These are phyloP conservation scores for Coprinellus micaceus DNA, from an alignment of 768 basidiomycete species.

Conservation along the genomic window DNA sequence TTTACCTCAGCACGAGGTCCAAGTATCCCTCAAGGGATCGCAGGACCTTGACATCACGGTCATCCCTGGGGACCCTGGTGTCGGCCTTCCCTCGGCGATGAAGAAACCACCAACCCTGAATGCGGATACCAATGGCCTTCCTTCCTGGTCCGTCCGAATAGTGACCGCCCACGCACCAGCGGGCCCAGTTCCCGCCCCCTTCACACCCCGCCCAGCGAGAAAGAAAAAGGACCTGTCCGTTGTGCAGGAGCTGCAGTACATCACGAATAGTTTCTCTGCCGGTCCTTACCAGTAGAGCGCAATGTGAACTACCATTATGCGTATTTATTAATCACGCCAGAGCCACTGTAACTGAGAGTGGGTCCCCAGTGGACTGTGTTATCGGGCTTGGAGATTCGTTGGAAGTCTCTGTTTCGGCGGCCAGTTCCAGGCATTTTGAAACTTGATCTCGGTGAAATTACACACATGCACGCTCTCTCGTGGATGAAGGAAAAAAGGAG, in stretches of 20 bases:
- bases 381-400: too few relatives aligned
- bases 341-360: too few relatives aligned
- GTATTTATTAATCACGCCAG: too few relatives aligned
- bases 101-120: not conserved
- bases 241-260: not conserved
- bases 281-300: not conserved
- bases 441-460: too few relatives aligned
- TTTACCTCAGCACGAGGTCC: not conserved
- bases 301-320: too few relatives aligned
- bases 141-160: not conserved
- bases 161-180: not conserved
- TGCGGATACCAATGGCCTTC: not conserved
- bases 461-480: too few relatives aligned
- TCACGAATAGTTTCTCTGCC: not conserved
- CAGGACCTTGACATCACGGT: not conserved
- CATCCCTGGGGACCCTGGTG: not conserved
- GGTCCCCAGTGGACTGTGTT: too few relatives aligned
- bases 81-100: not conserved
- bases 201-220: not conserved
- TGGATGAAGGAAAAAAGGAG: too few relatives aligned
- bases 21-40: not conserved
- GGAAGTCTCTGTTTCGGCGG: too few relatives aligned
- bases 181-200: not conserved
- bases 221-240: not conserved
- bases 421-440: too few relatives aligned